Evolutionary conservation across 2,329 filamentous ascomycete genomes (phyloP), one percentile per base, ranked within the genome.

Genomic region (Pestalotiopsis sp.): DNA sequence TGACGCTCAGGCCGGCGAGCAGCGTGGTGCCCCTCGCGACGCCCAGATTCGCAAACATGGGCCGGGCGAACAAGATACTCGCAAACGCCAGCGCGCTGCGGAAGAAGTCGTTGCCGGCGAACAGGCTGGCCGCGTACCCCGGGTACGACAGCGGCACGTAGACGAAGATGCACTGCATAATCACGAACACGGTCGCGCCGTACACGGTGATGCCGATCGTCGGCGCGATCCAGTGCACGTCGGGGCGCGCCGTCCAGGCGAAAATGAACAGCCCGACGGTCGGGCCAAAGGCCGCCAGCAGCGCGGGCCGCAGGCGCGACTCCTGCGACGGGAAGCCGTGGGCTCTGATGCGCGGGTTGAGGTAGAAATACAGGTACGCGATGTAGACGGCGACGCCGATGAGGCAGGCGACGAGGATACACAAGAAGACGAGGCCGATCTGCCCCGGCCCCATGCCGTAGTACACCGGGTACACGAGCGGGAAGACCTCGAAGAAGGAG

Each of bases 401-500:
- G 6, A 88, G 69, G 74, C 86, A 89, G 11, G 86, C 82, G n/a
- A 90, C 83, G 31, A 89, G 80, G 73, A 91, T 83, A 71, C 85
- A 87, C 63, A 89, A 80, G 80, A 91, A 91, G 59, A 89, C 84
- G 11, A 91, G 83, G 38, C 89, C 88, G 70, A 87, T 79, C 71
- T 89, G 76, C 39, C 89, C 88, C 2, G 87, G 78, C 69, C 83
- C 85, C 84, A 92, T 90, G 75, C 80, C 77, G 78, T 92, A 92
- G 73, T 85, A 80, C 52, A 83, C 83, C 2, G 84, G 83, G 76
- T 90, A 92, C 67, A 91, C 88, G 14, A 90, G 80, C 4, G 89
- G 89, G 77, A 92, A 91, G n/a, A 86, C 86, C 73, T 91, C 89
- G 75, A 92, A 92, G 79, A 86, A 91, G 57, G 82, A 85, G 74